Evolutionary conservation across 2,329 filamentous ascomycete species (phyloP).

Genomic region (Aspergillus aculeatus): DNA sequence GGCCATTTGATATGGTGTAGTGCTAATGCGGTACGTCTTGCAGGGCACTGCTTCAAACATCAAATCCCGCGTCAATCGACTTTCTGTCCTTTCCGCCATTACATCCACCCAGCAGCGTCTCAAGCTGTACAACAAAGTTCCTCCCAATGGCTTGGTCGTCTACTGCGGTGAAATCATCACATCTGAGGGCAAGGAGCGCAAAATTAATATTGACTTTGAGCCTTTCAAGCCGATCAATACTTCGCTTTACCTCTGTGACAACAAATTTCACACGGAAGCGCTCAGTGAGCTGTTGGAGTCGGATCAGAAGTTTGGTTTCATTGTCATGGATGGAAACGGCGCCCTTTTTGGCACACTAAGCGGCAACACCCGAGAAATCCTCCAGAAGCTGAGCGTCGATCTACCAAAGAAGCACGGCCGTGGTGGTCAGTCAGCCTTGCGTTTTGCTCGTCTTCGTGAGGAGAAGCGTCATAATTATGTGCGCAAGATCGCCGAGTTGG

Average conservation of each 20-base stretch:
- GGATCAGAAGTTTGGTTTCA: constrained; percentile 99
- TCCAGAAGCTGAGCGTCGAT: constrained; percentile 98
- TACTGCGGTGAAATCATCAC: constrained; percentile 99
- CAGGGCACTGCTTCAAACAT: constrained; percentile 98
- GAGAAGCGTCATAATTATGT: constrained; percentile 99
- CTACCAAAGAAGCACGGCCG: constrained; percentile 99
- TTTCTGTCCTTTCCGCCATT: constrained; percentile 96
- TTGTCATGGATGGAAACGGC: constrained; percentile 99
- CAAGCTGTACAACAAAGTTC: constrained; percentile 98
- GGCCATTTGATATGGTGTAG: background rate
- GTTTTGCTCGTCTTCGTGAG: constrained; percentile 98
- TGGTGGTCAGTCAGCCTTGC: constrained; percentile 98
- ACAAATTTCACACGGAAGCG: constrained; percentile 99
- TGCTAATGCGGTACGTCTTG: constrained; percentile 11
- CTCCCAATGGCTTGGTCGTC: constrained; percentile 93
- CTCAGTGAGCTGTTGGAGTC: constrained; percentile 96
- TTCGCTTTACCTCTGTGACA: constrained; percentile 98
- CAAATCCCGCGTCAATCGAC: constrained; percentile 98
- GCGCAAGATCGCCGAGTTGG: constrained; percentile 95
- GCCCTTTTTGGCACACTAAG: constrained; percentile 94
- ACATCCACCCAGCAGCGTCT: constrained; percentile 98
- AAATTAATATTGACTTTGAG: constrained; percentile 99
- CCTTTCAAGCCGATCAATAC: constrained; percentile 99
- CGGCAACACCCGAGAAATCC: constrained; percentile 92
- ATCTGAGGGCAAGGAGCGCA: constrained; percentile 95